Conservation (phyloP, 441 rosid species). For the Jatropha multifida region DNA sequence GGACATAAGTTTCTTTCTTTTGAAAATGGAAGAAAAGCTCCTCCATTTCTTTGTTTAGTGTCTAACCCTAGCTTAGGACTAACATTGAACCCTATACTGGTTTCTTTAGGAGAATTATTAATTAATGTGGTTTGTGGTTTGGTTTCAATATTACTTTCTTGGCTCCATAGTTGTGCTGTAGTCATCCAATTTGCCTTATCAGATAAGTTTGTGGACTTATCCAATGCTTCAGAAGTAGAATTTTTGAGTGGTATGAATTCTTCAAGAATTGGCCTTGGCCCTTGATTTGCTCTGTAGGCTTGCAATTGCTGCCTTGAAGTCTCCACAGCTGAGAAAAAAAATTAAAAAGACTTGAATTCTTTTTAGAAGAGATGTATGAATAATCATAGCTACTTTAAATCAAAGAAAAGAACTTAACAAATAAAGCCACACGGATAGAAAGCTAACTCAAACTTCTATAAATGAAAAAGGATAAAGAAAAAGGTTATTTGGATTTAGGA, state of each 20-base stretch:
- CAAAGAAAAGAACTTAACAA: conserved; percentile 35
- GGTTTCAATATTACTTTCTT: conserved; percentile 35
- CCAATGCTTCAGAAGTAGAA: conserved; percentile 40
- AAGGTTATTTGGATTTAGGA: conserved; percentile 24
- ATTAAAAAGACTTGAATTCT: not conserved
- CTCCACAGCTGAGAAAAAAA: conserved; percentile 64
- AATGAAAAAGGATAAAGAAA: conserved; percentile 37
- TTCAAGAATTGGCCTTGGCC: conserved; percentile 70
- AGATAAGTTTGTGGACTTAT: conserved; percentile 37
- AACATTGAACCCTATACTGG: conserved; percentile 48
- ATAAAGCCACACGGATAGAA: conserved; percentile 35
- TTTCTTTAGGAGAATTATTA: conserved; percentile 39
- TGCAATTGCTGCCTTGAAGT: conserved; percentile 78
- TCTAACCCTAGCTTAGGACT: conserved; percentile 61
- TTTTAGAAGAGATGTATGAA: not conserved
- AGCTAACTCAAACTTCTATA: conserved; percentile 59
- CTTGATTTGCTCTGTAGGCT: conserved; percentile 61
- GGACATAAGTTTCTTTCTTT: conserved; percentile 53
- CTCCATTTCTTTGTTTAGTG: conserved; percentile 68
- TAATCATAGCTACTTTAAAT: conserved; percentile 19
- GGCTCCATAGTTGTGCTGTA: conserved; percentile 95
- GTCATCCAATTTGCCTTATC: conserved; percentile 91
- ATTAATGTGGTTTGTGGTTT: conserved; percentile 39
- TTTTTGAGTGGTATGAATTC: conserved; percentile 92
- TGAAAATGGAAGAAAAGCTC: conserved; percentile 92